phyloP scores from a whole-genome alignment of 441 rosid genomes.

The Theobroma grandiflorum region DNA sequence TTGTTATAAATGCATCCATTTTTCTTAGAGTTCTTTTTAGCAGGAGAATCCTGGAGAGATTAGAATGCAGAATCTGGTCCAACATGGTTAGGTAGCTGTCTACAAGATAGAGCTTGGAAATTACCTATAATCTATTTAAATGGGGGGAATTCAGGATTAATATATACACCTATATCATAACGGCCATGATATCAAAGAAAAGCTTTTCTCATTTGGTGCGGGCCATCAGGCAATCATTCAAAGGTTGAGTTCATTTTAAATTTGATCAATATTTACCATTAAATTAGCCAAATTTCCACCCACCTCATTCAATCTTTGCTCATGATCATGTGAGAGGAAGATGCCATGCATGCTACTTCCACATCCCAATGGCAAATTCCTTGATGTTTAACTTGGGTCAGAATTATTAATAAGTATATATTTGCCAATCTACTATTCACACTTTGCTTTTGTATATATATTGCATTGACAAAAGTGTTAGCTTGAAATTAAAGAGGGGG shows the following conservation, averaged over 20 bases:
- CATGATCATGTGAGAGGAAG: background rate
- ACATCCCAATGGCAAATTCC: background rate
- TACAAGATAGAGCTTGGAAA: constrained; percentile 1
- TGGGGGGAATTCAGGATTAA: background rate
- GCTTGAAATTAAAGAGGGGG: background rate
- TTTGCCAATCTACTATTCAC: background rate
- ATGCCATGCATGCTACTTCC: background rate
- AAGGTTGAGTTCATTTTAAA: background rate
- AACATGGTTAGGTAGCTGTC: constrained; percentile 31
- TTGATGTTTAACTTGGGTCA: background rate
- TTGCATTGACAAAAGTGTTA: background rate
- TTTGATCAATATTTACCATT: background rate
- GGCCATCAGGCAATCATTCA: constrained; percentile 20
- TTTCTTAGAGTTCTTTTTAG: background rate
- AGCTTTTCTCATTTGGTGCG: background rate
- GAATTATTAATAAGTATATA: background rate
- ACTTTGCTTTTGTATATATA: background rate
- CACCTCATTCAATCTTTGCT: background rate
- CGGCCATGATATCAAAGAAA: background rate
- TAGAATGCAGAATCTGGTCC: constrained; percentile 30
- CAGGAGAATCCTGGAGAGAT: background rate
- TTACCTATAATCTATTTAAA: background rate
- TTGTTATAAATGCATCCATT: background rate
- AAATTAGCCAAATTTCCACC: background rate
- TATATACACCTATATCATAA: background rate